Conservation (phyloP, 2,329 filamentous ascomycete genomes). For the Paramyrothecium sp. region DNA sequence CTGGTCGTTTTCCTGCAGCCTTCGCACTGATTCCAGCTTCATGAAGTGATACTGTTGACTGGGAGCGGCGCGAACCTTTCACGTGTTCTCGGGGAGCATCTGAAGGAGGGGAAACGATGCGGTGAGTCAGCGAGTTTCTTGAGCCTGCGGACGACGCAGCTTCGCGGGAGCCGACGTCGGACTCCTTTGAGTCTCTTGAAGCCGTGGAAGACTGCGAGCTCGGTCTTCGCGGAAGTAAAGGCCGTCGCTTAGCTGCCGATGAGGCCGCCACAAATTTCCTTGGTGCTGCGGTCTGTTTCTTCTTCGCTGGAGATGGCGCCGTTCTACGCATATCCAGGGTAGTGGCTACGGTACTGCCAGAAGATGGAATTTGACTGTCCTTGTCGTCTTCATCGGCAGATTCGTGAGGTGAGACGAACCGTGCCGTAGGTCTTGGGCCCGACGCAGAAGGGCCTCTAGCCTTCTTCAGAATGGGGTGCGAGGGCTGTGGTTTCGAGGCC, state of each 20-base stretch:
- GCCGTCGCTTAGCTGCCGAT: conserved; percentile 41
- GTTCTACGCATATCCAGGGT: conserved; percentile 25
- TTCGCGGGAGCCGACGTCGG: conserved; percentile 26
- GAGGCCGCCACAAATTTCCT: conserved; percentile 45
- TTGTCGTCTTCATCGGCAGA: conserved; percentile 41
- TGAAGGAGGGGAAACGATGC: conserved; percentile 21
- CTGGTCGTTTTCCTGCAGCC: conserved; percentile 47
- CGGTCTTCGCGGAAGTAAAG: conserved; percentile 41
- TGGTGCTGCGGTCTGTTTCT: conserved; percentile 18
- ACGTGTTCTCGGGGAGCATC: conserved; percentile 14
- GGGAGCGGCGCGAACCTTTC: not conserved
- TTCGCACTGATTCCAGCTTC: conserved; percentile 36
- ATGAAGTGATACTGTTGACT: not conserved
- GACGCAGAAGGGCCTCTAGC: conserved; percentile 50
- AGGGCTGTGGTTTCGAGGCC: conserved; percentile 42
- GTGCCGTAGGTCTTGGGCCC: conserved; percentile 57
- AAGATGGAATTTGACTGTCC: conserved; percentile 33
- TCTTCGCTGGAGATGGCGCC: conserved; percentile 23
- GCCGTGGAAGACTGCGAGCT: conserved; percentile 46
- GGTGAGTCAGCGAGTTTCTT: conserved; percentile 20
- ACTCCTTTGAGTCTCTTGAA: conserved; percentile 21
- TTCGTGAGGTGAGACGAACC: conserved; percentile 55
- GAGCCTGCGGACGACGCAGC: conserved; percentile 17
- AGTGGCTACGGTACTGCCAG: conserved; percentile 35
- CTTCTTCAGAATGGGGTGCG: conserved; percentile 62